phyloP scores from a whole-genome alignment of 176 grass and related monocot species.

The Neostapfia colusana region DNA sequence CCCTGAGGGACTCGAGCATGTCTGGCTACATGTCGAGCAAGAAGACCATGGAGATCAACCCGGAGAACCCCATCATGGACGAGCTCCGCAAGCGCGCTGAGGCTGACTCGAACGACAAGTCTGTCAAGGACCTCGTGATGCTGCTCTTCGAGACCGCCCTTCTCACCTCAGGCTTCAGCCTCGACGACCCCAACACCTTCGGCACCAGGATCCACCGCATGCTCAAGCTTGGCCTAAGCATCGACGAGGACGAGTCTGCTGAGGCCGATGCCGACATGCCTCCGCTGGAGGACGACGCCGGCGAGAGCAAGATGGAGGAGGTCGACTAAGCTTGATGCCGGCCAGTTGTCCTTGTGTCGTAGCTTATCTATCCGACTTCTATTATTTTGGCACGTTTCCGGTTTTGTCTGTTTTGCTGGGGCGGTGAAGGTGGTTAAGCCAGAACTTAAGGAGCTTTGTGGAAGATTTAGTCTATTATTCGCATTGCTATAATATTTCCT shows the following conservation, averaged over 20 bases:
- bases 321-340: constrained; percentile 60
- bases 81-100: constrained; percentile 1
- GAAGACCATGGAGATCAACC: constrained; percentile 98
- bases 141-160: constrained; percentile 82
- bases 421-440: too few relatives aligned
- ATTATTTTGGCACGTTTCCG: too few relatives aligned
- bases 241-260: constrained; percentile 61
- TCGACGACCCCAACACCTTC: too few relatives aligned
- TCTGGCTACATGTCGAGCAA: constrained; percentile 81
- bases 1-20: constrained; percentile 81
- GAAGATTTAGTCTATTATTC: too few relatives aligned
- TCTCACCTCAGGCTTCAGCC: constrained; percentile 60
- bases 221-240: constrained; percentile 90
- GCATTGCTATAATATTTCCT: too few relatives aligned
- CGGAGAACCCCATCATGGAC: too few relatives aligned
- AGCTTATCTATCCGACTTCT: too few relatives aligned
- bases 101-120: constrained; percentile 87
- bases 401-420: too few relatives aligned
- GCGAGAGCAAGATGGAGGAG: constrained; percentile 99
- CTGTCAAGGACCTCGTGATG: constrained; percentile 79
- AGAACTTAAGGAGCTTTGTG: too few relatives aligned
- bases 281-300: constrained; percentile 71
- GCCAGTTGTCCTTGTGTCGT: neutral
- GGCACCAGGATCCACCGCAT: constrained; percentile 48
- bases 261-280: constrained; percentile 80